phyloP scores from a whole-genome alignment of 768 basidiomycete species.

The Serendipita sp. region DNA sequence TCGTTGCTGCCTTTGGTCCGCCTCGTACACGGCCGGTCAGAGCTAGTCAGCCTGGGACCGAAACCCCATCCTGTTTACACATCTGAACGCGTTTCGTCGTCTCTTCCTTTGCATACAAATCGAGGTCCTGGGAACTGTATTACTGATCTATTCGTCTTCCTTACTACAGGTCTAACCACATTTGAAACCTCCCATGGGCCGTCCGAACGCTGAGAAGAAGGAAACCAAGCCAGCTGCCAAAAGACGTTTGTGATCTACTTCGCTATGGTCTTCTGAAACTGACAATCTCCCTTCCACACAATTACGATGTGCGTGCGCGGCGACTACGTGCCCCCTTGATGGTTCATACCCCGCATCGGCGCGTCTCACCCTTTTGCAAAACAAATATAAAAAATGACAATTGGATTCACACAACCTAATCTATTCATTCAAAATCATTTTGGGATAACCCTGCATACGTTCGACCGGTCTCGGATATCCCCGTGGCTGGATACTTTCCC shows the following conservation, averaged over 20 bases:
- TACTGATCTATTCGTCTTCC: neutral
- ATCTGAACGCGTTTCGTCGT: neutral
- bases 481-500: neutral
- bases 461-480: neutral
- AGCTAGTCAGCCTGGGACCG: no score
- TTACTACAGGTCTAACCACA: neutral
- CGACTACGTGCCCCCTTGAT: no score
- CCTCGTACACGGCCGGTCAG: no score
- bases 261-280: no score
- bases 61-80: no score
- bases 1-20: no score
- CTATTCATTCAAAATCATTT: neutral
- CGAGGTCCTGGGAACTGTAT: neutral
- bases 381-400: no score
- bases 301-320: no score
- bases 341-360: no score
- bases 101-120: neutral
- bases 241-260: neutral
- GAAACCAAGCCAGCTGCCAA: constrained; percentile 1
- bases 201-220: neutral
- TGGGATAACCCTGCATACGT: neutral
- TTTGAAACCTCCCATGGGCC: neutral
- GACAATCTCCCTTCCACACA: no score
- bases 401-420: no score
- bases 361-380: no score